Base-by-base conservation (phyloP, 257 asterid species). In the Solanum bulbocastanum region DNA sequence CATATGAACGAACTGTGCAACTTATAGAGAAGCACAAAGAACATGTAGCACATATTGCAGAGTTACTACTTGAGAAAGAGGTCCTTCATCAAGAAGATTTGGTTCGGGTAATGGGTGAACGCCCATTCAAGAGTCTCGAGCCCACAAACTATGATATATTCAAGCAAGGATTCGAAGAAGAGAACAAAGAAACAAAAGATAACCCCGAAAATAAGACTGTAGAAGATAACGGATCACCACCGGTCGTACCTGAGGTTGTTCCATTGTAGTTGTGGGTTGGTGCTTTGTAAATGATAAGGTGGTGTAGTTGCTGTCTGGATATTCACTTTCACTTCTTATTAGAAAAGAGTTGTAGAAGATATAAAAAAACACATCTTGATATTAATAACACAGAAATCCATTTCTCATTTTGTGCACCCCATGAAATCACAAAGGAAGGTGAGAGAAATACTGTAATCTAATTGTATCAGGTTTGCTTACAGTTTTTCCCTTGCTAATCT, bases 71-170 rank as follows among this genome's bases (percentile, higher is more conserved):
- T 23, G 98, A 95, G 92, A 95, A 94, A 87, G 98, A 96, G 89
- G 97, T 95, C 23, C 89, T 96, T 86, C 96, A 94, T 89, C 98
- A 96, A 83, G 98, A 94, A 1, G 99, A 96, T 92, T 91, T 95
- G 95, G 89, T 91, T 27, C 89, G 86, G 7, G 90, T 94, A 42
- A 88, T 96, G 8, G 98, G 99, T 25, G 94, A 94, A 87, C 94
- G 98, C 0, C 97, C 99, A 11, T 96, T 94, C 65, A 89, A 91
- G 91, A 65, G 90, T 8, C 85, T 73, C 39, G 98, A 96, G 88
- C 92, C 92, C 25, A 94, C 94, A 4, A 95, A 94, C 87, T 95
- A 93, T 37, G 98, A 95, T 72, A 87, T 90, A 87, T 95, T 92
- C 93, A 96, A 89, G 88, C 88, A 89, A 87, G 99, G 98, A 8